Percentiles rank a stretch among this genome's conserved stretches.
These are phyloP conservation scores for Sugiyamaella xylanicola DNA, from an alignment of 1,139 yeast species.

Conservation along the genomic window DNA sequence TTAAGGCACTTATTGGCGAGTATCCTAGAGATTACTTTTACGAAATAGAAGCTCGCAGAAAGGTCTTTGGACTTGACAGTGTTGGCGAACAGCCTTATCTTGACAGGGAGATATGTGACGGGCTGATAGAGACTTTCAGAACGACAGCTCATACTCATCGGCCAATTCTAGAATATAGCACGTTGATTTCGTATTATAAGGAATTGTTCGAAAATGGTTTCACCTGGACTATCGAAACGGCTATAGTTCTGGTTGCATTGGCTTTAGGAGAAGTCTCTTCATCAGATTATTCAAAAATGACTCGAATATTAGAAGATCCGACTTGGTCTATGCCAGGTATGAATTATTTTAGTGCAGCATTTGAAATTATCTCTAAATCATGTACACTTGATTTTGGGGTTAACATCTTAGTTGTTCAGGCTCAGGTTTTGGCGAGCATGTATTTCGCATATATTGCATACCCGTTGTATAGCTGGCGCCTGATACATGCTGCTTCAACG, in stretches of 20 bases:
- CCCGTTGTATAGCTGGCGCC: constrained; percentile 27
- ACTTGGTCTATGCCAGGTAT: constrained; percentile 18
- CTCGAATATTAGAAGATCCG: background rate
- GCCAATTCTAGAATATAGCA: constrained; percentile 20
- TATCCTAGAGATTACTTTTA: constrained; percentile 27
- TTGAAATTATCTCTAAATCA: constrained; percentile 13
- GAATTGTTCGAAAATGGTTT: constrained; percentile 15
- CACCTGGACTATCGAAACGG: constrained; percentile 21
- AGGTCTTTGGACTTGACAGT: constrained; percentile 1
- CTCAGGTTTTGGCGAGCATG: constrained; percentile 18
- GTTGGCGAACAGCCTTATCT: constrained; percentile 11
- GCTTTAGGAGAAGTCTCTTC: constrained; percentile 26
- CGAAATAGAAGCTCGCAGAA: constrained; percentile 23
- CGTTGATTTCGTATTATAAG: constrained; percentile 12
- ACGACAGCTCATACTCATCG: constrained; percentile 22
- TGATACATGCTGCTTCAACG: constrained; percentile 26
- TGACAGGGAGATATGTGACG: constrained; percentile 14
- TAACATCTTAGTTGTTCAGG: constrained; percentile 18
- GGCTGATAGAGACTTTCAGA: constrained; percentile 14
- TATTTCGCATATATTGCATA: constrained; percentile 28
- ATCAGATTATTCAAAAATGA: constrained; percentile 10
- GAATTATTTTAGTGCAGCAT: constrained; percentile 16
- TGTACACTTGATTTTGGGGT: constrained; percentile 19
- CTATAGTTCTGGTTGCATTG: constrained; percentile 22
- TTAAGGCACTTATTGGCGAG: constrained; percentile 26